These are phyloP conservation scores for Lentinus brumalis DNA, from an alignment of 768 basidiomycete species.

Conservation along the genomic window DNA sequence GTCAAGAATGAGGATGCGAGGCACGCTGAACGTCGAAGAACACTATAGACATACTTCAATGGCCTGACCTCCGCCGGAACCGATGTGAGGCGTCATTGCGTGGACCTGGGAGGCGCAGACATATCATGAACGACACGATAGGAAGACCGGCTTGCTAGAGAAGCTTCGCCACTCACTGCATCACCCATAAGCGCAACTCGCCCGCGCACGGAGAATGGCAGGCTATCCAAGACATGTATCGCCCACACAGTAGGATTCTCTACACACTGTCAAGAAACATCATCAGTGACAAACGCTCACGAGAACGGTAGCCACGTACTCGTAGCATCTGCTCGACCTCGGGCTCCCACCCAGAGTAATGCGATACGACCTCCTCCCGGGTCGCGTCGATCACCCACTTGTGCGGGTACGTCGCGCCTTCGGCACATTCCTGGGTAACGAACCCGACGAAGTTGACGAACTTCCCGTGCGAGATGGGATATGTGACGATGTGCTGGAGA, in stretches of 20 bases:
- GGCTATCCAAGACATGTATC: slow-evolving; percentile 27
- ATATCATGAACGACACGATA: not conserved
- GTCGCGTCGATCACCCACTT: slow-evolving; percentile 28
- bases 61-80: slow-evolving; percentile 32
- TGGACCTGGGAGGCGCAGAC: slow-evolving; percentile 21
- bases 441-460: slow-evolving; percentile 29
- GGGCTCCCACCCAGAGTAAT: slow-evolving; percentile 28
- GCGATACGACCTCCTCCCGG: slow-evolving; percentile 23
- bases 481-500: slow-evolving; percentile 29
- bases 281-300: too few relatives aligned
- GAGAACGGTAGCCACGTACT: slow-evolving; percentile 7
- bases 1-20: not conserved
- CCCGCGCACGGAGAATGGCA: slow-evolving; percentile 28
- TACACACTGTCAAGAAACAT: slow-evolving; percentile 17
- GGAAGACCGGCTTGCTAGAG: not conserved
- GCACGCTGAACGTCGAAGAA: not conserved
- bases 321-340: slow-evolving; percentile 27
- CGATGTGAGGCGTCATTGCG: slow-evolving; percentile 30
- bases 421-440: slow-evolving; percentile 21
- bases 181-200: slow-evolving; percentile 36
- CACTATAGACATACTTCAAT: slow-evolving; percentile 24
- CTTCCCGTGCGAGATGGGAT: slow-evolving; percentile 28
- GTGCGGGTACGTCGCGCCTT: slow-evolving; percentile 25
- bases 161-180: slow-evolving; percentile 20
- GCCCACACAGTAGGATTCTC: slow-evolving; percentile 28